Evolutionary conservation across 805 yeast species (phyloP).

Genomic region (Scheffersomyces spartinae): DNA sequence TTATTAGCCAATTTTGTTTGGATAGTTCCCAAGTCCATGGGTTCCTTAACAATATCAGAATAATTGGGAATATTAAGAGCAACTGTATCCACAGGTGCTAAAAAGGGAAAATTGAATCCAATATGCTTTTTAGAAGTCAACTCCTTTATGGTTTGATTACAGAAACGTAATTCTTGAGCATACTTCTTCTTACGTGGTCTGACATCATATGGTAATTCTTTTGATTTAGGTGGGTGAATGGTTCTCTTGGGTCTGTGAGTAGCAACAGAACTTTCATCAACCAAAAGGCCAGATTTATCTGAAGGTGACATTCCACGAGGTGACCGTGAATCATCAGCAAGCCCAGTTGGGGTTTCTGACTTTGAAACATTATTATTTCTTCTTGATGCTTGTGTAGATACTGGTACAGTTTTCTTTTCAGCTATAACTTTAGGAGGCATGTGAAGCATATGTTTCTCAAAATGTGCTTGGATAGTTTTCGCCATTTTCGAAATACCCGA

Average conservation of each 20-base stretch:
- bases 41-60: constrained; percentile 73
- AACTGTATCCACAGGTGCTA: constrained; percentile 91
- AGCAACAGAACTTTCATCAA: constrained; percentile 62
- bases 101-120: constrained; percentile 77
- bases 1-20: constrained; percentile 73
- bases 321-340: constrained; percentile 7
- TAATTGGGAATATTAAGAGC: constrained; percentile 89
- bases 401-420: constrained; percentile 5
- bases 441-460: constrained; percentile 85
- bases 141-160: constrained; percentile 74
- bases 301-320: constrained; percentile 22
- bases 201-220: constrained; percentile 83
- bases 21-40: constrained; percentile 91
- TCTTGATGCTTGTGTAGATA: constrained; percentile 11
- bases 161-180: constrained; percentile 81
- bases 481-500: constrained; percentile 88
- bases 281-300: constrained; percentile 34
- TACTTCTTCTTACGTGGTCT: constrained; percentile 87
- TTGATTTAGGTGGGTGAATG: constrained; percentile 92
- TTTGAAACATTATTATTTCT: no score
- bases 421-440: constrained; percentile 57
- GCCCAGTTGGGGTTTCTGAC: constrained; percentile 4
- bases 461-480: constrained; percentile 77
- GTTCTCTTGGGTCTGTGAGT: constrained; percentile 90
- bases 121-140: constrained; percentile 74